Conservation (phyloP, 2,329 filamentous ascomycete species). For the Biscogniauxia mediterranea region DNA sequence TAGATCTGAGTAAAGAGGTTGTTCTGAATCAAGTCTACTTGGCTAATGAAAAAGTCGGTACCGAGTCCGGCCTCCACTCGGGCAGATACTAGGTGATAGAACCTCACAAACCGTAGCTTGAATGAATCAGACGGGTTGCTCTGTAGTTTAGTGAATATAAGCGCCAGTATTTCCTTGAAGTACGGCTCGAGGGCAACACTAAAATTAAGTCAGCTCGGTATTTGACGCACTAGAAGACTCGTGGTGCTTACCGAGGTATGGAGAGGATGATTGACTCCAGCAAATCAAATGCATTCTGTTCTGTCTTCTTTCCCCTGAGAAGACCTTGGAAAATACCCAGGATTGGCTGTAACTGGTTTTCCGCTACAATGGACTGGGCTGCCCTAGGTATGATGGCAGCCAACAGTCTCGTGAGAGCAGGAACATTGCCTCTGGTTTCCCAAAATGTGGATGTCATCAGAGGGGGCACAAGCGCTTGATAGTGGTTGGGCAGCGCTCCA, state of each 20-base stretch:
- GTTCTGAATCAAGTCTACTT: constrained; percentile 78
- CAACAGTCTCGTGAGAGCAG: constrained; percentile 81
- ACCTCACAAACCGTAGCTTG: constrained; percentile 82
- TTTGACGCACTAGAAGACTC: background rate
- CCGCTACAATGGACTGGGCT: constrained; percentile 67
- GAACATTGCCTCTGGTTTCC: constrained; percentile 91
- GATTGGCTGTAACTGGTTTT: constrained; percentile 81
- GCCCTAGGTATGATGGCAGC: constrained; percentile 80
- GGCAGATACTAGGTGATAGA: constrained; percentile 90
- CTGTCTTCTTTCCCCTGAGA: constrained; percentile 76
- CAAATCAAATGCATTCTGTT: constrained; percentile 84
- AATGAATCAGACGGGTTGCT: constrained; percentile 70
- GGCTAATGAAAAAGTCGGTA: constrained; percentile 84
- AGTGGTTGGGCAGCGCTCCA: constrained; percentile 75
- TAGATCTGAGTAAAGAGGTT: constrained; percentile 84
- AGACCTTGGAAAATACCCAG: constrained; percentile 96
- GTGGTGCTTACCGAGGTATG: constrained; percentile 63
- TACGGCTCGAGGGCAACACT: constrained; percentile 69
- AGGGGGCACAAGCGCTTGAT: constrained; percentile 73
- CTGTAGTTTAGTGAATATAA: constrained; percentile 78
- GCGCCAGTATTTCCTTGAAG: constrained; percentile 74
- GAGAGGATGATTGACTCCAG: constrained; percentile 75
- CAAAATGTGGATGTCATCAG: constrained; percentile 81
- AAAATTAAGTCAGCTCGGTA: constrained; percentile 10
- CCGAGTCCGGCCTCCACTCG: constrained; percentile 78